phyloP scores from a whole-genome alignment of 345 rosid species.

The Pistacia vera region DNA sequence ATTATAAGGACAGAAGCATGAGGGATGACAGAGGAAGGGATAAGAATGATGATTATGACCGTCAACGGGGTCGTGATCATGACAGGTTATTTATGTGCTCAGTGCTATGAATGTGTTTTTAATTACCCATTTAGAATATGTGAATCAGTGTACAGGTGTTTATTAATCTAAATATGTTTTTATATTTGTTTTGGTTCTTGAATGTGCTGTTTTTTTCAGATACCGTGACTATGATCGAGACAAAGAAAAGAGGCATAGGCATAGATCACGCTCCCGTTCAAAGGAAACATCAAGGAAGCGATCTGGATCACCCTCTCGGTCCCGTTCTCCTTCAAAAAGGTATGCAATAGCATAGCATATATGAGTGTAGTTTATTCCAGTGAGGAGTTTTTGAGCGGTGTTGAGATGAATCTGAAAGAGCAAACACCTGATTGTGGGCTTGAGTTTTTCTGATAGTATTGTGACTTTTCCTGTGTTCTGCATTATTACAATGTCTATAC shows the following conservation, averaged over 20 bases:
- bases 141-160: not conserved
- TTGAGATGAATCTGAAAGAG: not conserved
- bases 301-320: conserved; percentile 31
- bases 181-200: not conserved
- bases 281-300: conserved; percentile 20
- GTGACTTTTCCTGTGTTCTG: not conserved
- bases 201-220: conserved; percentile 1
- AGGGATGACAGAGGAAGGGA: conserved; percentile 22
- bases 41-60: conserved; percentile 18
- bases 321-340: conserved; percentile 33
- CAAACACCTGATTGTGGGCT: not conserved
- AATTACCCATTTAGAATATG: not conserved
- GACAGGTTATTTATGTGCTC: conserved; percentile 20
- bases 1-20: conserved; percentile 16
- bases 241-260: conserved; percentile 24
- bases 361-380: not conserved
- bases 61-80: conserved; percentile 9
- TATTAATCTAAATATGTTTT: not conserved
- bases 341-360: conserved; percentile 1
- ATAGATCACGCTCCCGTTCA: conserved; percentile 22
- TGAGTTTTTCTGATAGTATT: not conserved
- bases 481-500: not conserved
- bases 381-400: not conserved
- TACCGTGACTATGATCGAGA: conserved; percentile 23
- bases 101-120: not conserved